These are phyloP conservation scores for Naganishia friedmannii DNA, from an alignment of 768 basidiomycete genomes.

Conservation along the genomic window DNA sequence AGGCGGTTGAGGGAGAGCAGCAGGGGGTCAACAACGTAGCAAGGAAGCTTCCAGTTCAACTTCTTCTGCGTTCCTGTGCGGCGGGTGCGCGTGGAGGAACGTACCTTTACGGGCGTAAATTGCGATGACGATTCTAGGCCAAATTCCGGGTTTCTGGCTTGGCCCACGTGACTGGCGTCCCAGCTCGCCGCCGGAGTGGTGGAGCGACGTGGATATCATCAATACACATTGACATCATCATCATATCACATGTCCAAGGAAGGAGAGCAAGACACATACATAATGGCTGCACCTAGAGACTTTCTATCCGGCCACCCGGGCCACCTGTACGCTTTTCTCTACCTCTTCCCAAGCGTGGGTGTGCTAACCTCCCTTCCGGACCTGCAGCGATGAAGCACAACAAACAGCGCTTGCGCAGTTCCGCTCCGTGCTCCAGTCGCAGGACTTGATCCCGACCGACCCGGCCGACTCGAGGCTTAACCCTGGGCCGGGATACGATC, in stretches of 20 bases:
- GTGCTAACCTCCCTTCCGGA: neutral
- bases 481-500: slow-evolving; percentile 42
- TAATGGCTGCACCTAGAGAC: slow-evolving; percentile 44
- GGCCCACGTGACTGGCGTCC: neutral
- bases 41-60: neutral
- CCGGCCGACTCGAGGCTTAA: slow-evolving; percentile 31
- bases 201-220: slow-evolving; percentile 8
- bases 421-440: slow-evolving; percentile 46
- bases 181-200: neutral
- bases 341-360: neutral
- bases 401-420: slow-evolving; percentile 67
- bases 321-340: slow-evolving; percentile 59
- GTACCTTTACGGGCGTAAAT: neutral
- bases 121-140: neutral
- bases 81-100: neutral
- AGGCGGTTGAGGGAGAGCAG: neutral
- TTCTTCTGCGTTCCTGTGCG: too few relatives aligned
- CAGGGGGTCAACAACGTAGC: neutral
- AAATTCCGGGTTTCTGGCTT: neutral
- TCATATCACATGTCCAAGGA: neutral
- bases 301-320: slow-evolving; percentile 72
- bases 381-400: slow-evolving; percentile 54
- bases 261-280: neutral
- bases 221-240: neutral
- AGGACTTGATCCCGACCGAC: slow-evolving; percentile 40